phyloP scores from a whole-genome alignment of 345 rosid species.

The Hypericum perforatum region DNA sequence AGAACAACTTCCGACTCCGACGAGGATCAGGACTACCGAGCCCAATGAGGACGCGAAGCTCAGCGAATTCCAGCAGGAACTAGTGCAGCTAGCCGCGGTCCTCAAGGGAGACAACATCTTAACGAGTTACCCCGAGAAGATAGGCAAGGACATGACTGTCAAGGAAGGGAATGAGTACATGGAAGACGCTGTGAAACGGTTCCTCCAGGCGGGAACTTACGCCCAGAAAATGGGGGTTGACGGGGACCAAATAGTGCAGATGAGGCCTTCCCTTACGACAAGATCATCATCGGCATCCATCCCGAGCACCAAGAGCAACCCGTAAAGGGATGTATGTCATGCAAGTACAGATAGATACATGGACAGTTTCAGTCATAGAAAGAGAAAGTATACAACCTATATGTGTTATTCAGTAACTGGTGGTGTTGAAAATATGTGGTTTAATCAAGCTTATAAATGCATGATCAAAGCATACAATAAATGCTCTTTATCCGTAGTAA shows the following conservation, averaged over 20 bases:
- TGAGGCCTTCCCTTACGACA: constrained; percentile 78
- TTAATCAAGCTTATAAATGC: no score
- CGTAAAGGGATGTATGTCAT: background rate
- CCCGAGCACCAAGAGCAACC: constrained; percentile 19
- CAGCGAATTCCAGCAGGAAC: constrained; percentile 77
- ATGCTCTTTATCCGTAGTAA: no score
- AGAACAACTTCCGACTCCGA: constrained; percentile 49
- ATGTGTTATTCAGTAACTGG: no score
- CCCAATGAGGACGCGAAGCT: constrained; percentile 55
- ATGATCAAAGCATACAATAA: no score
- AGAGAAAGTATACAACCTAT: no score
- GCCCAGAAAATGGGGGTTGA: constrained; percentile 77
- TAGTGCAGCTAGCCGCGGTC: constrained; percentile 72
- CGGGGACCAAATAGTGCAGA: constrained; percentile 59
- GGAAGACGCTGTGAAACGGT: constrained; percentile 74
- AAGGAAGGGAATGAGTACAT: constrained; percentile 66
- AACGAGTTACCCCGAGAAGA: constrained; percentile 34
- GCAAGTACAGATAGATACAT: background rate
- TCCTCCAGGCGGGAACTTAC: constrained; percentile 47
- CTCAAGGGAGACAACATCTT: constrained; percentile 54
- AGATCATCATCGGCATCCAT: constrained; percentile 26
- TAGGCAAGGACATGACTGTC: constrained; percentile 60
- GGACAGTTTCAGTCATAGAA: no score
- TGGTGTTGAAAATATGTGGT: no score
- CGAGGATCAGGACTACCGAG: constrained; percentile 44